Percentiles rank a stretch among this genome's conserved stretches.
Conservation (phyloP, 768 basidiomycete genomes). For the Suillus subluteus region DNA sequence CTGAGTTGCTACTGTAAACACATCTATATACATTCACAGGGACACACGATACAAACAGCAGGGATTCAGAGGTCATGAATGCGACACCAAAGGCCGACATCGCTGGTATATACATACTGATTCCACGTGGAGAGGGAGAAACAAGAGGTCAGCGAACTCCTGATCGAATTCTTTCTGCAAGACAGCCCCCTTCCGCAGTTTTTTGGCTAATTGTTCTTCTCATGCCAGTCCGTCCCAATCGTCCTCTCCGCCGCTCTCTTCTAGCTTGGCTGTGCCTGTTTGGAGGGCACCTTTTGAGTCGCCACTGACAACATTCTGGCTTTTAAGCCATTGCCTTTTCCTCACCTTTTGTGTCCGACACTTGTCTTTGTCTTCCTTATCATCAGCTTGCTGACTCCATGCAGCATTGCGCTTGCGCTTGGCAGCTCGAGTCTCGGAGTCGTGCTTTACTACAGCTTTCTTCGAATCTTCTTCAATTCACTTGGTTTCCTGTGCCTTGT, state of each 20-base stretch:
- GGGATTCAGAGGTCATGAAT: too few relatives aligned
- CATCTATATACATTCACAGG: too few relatives aligned
- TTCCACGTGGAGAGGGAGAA: too few relatives aligned
- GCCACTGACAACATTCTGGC: constrained; percentile 29
- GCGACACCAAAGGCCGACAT: too few relatives aligned
- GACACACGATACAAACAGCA: too few relatives aligned
- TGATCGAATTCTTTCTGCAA: constrained; percentile 66
- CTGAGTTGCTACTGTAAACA: too few relatives aligned
- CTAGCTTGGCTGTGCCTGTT: constrained; percentile 17
- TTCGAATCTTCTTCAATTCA: constrained; percentile 50
- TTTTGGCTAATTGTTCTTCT: constrained; percentile 84
- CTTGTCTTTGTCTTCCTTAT: constrained; percentile 65
- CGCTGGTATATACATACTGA: too few relatives aligned
- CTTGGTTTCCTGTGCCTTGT: constrained; percentile 82
- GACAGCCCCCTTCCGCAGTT: constrained; percentile 64
- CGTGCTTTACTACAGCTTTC: constrained; percentile 20
- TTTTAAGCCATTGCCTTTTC: constrained; percentile 68
- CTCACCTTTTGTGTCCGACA: constrained; percentile 72
- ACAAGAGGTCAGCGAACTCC: constrained; percentile 65
- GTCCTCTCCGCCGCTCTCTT: constrained; percentile 44
- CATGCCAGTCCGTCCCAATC: constrained; percentile 80
- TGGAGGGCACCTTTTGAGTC: constrained; percentile 8
- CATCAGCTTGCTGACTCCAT: constrained; percentile 77
- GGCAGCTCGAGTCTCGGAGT: constrained; percentile 39
- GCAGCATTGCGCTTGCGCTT: constrained; percentile 68